These are phyloP conservation scores for Talaromyces atroroseus DNA, from an alignment of 2,329 filamentous ascomycete species.

Conservation along the genomic window DNA sequence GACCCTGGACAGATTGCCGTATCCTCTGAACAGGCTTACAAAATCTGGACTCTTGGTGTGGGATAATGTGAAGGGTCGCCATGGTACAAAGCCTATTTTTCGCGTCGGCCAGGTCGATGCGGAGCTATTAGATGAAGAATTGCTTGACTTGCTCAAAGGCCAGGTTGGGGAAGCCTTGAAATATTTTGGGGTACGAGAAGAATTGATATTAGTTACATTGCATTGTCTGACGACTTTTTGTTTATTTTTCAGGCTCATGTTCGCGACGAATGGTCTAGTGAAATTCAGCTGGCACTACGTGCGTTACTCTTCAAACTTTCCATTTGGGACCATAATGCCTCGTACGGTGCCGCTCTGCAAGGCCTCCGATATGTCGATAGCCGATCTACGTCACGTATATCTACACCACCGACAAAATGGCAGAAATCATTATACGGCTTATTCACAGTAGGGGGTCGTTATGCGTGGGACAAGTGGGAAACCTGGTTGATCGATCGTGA, in stretches of 20 bases:
- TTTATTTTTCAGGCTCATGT: constrained; percentile 50
- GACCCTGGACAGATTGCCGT: constrained; percentile 54
- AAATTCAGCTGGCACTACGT: constrained; percentile 73
- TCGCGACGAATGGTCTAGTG: constrained; percentile 78
- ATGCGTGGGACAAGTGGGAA: constrained; percentile 90
- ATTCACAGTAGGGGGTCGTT: constrained; percentile 79
- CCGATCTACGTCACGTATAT: constrained; percentile 56
- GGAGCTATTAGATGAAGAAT: constrained; percentile 87
- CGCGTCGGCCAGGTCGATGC: constrained; percentile 95
- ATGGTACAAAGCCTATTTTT: constrained; percentile 78
- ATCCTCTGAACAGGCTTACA: constrained; percentile 56
- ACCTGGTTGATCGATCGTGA: constrained; percentile 73
- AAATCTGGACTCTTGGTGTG: constrained; percentile 49
- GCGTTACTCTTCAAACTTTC: constrained; percentile 86
- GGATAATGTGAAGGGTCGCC: constrained; percentile 66
- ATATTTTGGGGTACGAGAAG: constrained; percentile 63
- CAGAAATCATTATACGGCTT: constrained; percentile 83
- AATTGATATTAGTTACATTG: constrained; percentile 16
- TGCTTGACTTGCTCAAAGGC: constrained; percentile 74
- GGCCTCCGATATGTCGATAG: constrained; percentile 88
- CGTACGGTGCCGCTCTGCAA: constrained; percentile 88
- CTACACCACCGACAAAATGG: constrained; percentile 66
- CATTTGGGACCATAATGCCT: constrained; percentile 94
- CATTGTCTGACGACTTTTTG: constrained; percentile 8
- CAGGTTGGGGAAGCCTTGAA: constrained; percentile 86